Base-by-base conservation (phyloP, 495 filamentous ascomycete species). In the Lepidopterella palustris region DNA sequence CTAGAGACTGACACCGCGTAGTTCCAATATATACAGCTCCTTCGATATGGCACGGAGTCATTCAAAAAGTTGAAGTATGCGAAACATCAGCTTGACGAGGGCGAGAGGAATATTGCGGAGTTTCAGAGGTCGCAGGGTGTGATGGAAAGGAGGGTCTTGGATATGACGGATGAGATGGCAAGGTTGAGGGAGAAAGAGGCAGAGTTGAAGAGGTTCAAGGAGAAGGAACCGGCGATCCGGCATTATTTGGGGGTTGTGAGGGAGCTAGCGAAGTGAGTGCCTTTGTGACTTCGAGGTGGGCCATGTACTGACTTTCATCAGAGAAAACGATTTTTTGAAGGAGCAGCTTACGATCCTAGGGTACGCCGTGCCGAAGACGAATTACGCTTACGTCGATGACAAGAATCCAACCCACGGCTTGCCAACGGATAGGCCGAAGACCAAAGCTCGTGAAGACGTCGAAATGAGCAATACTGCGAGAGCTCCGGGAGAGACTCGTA, bases 111-210 rank as follows among this genome's bases (percentile, higher is more conserved):
- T 10, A 11, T 42, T 18, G 35, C 13, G 13, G 35, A 3, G 2
- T 42, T 42, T 18, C 35, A 42, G 18, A 42, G 35, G 9, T 42
- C 35, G 10, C 35, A 42, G 13, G 35, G 18, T 18, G 35, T 27
- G 50, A 25, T 63, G 11, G 55, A 69, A 48, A 67, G 78, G 53
- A 55, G 63, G 15, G 55, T 75, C 3, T 66, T 69, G 0, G 75
- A 69, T 0, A 67, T 72, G 60, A 65, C 71, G 55, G 60, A 57
- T n/a, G 55, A 62, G 21, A 50, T 65, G 21, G 42, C 58, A 11
- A 53, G 27, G 4, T 26, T 74, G 23, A 58, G 64, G 27, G 53
- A 57, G 23, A 48, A 26, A 10, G 63, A 71, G 55, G 35, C 40
- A 0, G 55, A 67, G 39, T 48, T 72, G n/a, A 53, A 62, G 35